These are phyloP conservation scores for Periconia digitata DNA, from an alignment of 2,329 filamentous ascomycete species.

Conservation along the genomic window DNA sequence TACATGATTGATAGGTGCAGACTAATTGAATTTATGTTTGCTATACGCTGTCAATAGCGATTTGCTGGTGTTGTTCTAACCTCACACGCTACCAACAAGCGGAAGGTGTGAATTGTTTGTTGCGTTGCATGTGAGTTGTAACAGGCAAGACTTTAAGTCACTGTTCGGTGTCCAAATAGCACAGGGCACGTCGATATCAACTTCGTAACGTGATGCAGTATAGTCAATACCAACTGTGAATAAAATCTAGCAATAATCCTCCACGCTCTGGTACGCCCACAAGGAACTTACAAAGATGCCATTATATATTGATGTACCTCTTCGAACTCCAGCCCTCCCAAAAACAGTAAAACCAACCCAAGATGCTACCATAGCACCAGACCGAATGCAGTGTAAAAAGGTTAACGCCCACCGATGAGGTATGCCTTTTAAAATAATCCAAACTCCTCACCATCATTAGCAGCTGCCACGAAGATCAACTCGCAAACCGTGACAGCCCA, in stretches of 20 bases:
- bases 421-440: slow-evolving; percentile 32
- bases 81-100: too few relatives aligned
- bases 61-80: too few relatives aligned
- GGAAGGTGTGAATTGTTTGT: too few relatives aligned
- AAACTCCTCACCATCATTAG: slow-evolving; percentile 21
- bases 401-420: slow-evolving; percentile 25
- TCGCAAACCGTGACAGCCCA: neutral
- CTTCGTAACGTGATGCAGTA: neutral
- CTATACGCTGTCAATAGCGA: too few relatives aligned
- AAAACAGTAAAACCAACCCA: slow-evolving; percentile 9
- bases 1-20: too few relatives aligned
- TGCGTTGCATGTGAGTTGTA: too few relatives aligned
- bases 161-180: neutral
- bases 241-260: neutral
- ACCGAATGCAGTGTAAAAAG: slow-evolving; percentile 30
- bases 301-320: slow-evolving; percentile 19
- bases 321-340: slow-evolving; percentile 18
- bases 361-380: slow-evolving; percentile 23
- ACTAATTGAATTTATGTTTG: too few relatives aligned
- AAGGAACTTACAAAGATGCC: slow-evolving; percentile 13
- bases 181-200: neutral
- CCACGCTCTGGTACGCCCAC: neutral
- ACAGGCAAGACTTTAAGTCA: too few relatives aligned
- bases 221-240: neutral
- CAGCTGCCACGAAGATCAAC: neutral